Conservation (phyloP, 495 filamentous ascomycete genomes). For the Barbatosphaeria neglecta region DNA sequence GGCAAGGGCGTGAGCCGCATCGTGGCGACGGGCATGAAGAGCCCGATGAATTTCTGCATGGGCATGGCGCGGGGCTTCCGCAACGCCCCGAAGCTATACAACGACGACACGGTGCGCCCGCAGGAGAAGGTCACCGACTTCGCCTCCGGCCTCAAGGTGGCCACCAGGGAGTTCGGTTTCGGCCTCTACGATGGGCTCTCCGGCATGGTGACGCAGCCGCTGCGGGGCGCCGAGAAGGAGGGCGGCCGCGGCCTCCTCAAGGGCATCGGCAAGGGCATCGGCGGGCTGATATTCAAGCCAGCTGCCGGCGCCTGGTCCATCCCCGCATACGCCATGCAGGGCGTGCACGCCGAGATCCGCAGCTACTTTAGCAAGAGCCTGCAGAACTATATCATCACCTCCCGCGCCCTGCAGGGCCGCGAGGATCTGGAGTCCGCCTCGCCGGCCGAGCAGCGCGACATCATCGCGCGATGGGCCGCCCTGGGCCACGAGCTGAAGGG, state of each 20-base stretch:
- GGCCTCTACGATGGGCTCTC: conserved; percentile 62
- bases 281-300: conserved; percentile 59
- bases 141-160: conserved; percentile 52
- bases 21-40: conserved; percentile 56
- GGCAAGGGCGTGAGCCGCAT: conserved; percentile 56
- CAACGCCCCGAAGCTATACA: conserved; percentile 69
- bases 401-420: conserved; percentile 60
- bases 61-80: conserved; percentile 75
- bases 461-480: conserved; percentile 45
- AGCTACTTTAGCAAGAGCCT: conserved; percentile 50
- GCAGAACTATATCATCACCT: conserved; percentile 59
- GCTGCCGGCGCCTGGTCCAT: conserved; percentile 54
- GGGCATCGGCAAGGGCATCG: conserved; percentile 64
- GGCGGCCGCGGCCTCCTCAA: conserved; percentile 60
- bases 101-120: conserved; percentile 59
- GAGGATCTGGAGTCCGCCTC: conserved; percentile 42
- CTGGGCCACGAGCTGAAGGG: conserved; percentile 41
- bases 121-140: conserved; percentile 60
- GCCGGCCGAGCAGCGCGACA: conserved; percentile 41
- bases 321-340: conserved; percentile 63
- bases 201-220: conserved; percentile 60
- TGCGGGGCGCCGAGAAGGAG: conserved; percentile 54
- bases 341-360: conserved; percentile 61
- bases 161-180: conserved; percentile 54
- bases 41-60: conserved; percentile 70